Evolutionary conservation across 2,329 filamentous ascomycete genomes (phyloP).

Genomic region (Pseudogymnoascus sp.): DNA sequence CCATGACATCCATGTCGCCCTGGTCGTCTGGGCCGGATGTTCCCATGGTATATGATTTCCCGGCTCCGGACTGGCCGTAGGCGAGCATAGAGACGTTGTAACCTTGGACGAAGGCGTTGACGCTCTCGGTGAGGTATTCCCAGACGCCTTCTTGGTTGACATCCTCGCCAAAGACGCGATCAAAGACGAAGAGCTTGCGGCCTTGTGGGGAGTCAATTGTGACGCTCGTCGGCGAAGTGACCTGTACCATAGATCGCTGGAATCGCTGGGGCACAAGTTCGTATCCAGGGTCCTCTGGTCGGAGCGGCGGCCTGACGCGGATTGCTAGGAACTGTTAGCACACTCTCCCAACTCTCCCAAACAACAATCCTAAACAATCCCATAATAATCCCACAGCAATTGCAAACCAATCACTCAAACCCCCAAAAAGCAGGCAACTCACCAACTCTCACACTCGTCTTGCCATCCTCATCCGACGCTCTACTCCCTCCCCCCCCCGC

Average conservation of each 20-base stretch:
- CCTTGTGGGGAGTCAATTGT: slow-evolving; percentile 87
- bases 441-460: slow-evolving; percentile 95
- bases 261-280: slow-evolving; percentile 95
- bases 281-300: slow-evolving; percentile 78
- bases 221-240: slow-evolving; percentile 75
- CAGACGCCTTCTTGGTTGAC: slow-evolving; percentile 82
- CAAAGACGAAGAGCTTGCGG: slow-evolving; percentile 92
- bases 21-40: slow-evolving; percentile 82
- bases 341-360: background rate
- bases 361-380: slow-evolving; percentile 11
- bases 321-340: slow-evolving; percentile 54
- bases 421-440: slow-evolving; percentile 37
- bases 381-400: background rate
- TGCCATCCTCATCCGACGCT: slow-evolving; percentile 81
- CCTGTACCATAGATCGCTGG: slow-evolving; percentile 84
- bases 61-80: slow-evolving; percentile 94
- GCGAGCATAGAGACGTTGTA: slow-evolving; percentile 98
- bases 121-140: slow-evolving; percentile 87
- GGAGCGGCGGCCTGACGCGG: slow-evolving; percentile 81
- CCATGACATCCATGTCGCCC: slow-evolving; percentile 63
- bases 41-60: slow-evolving; percentile 98
- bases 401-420: slow-evolving; percentile 10
- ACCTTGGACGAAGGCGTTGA: slow-evolving; percentile 82
- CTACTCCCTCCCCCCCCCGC: slow-evolving; percentile 62
- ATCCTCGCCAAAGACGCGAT: slow-evolving; percentile 83